phyloP scores from a whole-genome alignment of 345 rosid species.

The Eucalyptus curtisii region DNA sequence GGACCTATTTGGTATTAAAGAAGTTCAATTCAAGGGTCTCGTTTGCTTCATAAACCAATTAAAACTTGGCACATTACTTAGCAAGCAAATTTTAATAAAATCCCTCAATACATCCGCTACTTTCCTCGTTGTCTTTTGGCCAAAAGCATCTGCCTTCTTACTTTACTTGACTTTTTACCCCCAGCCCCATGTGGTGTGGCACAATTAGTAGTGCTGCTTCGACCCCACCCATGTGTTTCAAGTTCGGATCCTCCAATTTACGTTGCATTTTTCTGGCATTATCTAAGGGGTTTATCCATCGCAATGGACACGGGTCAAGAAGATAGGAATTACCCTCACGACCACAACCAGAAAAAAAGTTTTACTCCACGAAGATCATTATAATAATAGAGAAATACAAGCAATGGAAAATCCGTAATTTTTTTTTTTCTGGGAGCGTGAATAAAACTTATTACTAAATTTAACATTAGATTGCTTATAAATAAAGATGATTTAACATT shows the following conservation, averaged over 20 bases:
- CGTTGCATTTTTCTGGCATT: not conserved
- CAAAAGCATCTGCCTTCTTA: not conserved
- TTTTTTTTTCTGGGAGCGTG: not conserved
- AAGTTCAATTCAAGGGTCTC: not conserved
- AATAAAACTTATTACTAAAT: not conserved
- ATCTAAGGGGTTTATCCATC: not conserved
- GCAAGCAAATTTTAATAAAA: too few relatives aligned
- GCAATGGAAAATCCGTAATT: not conserved
- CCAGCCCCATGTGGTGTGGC: not conserved
- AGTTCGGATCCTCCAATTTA: not conserved
- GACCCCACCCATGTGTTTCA: not conserved
- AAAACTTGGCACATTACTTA: not conserved
- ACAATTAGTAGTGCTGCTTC: not conserved
- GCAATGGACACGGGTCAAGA: too few relatives aligned
- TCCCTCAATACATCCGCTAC: not conserved
- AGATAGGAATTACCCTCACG: accelerated
- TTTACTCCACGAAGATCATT: not conserved
- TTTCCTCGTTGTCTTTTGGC: not conserved
- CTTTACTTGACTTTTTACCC: not conserved
- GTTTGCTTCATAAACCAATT: not conserved
- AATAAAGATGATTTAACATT: too few relatives aligned
- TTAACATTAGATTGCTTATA: too few relatives aligned
- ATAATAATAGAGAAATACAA: not conserved
- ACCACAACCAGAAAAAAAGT: not conserved
- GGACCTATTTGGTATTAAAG: not conserved